Evolutionary conservation across 345 rosid genomes (phyloP), one percentile per base, ranked within the genome.

Genomic region (Gossypium herbaceum): DNA sequence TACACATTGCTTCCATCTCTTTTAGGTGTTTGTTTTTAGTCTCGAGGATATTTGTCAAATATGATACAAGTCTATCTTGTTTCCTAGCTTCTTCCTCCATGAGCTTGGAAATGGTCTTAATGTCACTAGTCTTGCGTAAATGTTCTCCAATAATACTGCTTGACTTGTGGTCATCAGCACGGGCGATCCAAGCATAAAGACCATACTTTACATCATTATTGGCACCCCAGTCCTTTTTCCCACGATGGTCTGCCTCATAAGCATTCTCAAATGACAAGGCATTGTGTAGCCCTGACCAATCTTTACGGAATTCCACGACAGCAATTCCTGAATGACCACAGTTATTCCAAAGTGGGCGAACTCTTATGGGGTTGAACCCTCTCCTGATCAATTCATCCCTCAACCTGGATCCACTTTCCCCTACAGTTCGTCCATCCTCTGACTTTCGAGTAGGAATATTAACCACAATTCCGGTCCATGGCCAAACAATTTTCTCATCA

Each of bases 181-280:
- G 92, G 24, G 98, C 98, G 72, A 93, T 93, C 98, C 99, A 95
- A 50, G 90, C 96, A 78, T 93, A 93, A 65, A 89, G 84, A 52
- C 92, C 91, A 8, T 78, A 73, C 81, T 91, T 90, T 71, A 52
- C 67, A 65, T 44, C 82, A 73, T 77, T 78, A 27, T 58, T 70
- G 56, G 85, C 79, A 57, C 75, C 54, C 96, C 97, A 95, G 48
- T 91, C 90, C 72, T 71, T 88, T 82, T 84, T 88, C 63, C 99
- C 94, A 80, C 86, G 96, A 69, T 76, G 91, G 68, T 95, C 94
- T 68, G 85, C 92, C 85, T 91, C 89, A 70, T 85, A 93, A 73
- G 96, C 91, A 82, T 87, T 90, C 77, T 93, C 97, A 58, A 95
- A 95, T 67, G 91, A 84, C 75, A 93, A 77, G 51, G 99, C 99